A percentile compares a stretch with the other conserved stretches of the same genome.
phyloP scores from a whole-genome alignment of 352 stramenopile species.

The Stramenopiles sp. region DNA sequence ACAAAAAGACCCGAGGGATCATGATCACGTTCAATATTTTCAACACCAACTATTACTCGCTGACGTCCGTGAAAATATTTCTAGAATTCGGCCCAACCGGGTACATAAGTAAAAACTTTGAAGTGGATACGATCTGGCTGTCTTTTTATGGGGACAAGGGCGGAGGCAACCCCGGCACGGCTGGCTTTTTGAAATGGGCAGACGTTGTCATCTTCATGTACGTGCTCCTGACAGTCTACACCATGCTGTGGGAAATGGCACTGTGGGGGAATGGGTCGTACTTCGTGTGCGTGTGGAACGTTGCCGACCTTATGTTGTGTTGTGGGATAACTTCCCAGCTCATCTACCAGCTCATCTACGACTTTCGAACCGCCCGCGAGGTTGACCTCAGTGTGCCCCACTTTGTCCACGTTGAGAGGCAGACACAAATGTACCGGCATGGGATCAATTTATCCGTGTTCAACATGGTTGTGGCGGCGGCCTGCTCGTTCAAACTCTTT shows the following conservation, averaged over 20 bases:
- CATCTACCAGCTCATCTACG: not conserved
- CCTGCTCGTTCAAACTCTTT: slow-evolving; percentile 3
- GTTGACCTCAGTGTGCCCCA: not conserved
- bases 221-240: not conserved
- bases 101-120: slow-evolving; percentile 1
- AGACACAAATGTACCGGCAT: not conserved
- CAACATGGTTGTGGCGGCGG: not conserved
- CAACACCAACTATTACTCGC: slow-evolving; percentile 3
- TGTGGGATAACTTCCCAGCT: not conserved
- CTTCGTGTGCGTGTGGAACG: not conserved
- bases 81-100: not conserved
- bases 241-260: slow-evolving; percentile 5
- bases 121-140: slow-evolving; percentile 3
- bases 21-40: slow-evolving; percentile 5
- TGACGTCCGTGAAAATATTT: slow-evolving; percentile 3
- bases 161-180: not conserved
- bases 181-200: not conserved
- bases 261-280: not conserved
- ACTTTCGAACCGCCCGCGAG: not conserved
- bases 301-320: not conserved
- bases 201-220: not conserved
- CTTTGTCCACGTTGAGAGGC: not conserved
- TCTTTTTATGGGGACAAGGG: not conserved
- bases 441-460: slow-evolving; percentile 3
- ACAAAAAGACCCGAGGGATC: not conserved